Conservation (phyloP, 2,329 filamentous ascomycete species). For the Colletotrichum tabaci region DNA sequence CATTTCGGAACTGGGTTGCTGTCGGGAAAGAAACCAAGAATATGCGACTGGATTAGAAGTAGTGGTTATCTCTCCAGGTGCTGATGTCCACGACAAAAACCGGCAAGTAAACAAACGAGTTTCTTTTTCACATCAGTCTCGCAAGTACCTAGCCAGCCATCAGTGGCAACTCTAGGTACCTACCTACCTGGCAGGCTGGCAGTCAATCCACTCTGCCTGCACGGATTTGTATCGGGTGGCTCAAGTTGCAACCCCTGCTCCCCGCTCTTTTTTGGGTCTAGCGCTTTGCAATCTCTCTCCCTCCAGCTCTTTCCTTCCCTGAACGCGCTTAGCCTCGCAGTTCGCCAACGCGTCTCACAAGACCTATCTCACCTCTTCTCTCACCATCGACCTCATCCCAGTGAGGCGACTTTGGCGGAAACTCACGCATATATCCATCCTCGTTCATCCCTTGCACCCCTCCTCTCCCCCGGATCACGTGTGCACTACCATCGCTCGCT, state of each 20-base stretch:
- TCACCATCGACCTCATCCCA: slow-evolving; percentile 41
- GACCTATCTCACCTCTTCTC: slow-evolving; percentile 41
- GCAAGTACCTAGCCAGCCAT: background rate
- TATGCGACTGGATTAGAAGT: too few species aligned
- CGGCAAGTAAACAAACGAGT: background rate
- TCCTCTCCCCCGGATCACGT: background rate
- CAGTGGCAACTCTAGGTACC: background rate
- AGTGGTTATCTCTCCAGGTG: too few species aligned
- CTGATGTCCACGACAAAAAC: too few species aligned
- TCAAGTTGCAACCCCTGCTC: slow-evolving; percentile 29
- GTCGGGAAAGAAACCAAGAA: background rate
- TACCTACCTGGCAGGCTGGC: too few species aligned
- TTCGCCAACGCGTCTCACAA: slow-evolving; percentile 43
- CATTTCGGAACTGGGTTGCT: too few species aligned
- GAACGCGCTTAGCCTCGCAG: slow-evolving; percentile 42
- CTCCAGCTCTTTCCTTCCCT: slow-evolving; percentile 36
- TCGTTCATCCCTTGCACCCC: background rate
- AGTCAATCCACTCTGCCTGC: slow-evolving; percentile 1
- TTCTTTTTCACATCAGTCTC: background rate
- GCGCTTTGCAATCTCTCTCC: slow-evolving; percentile 41
- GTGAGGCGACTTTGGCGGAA: slow-evolving; percentile 10
- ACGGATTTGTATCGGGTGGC: slow-evolving; percentile 2
- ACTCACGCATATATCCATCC: slow-evolving; percentile 16
- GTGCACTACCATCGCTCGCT: slow-evolving; percentile 6
- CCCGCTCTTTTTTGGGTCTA: slow-evolving; percentile 33